Percentiles rank a stretch among this genome's conserved stretches.
phyloP scores from a whole-genome alignment of 495 filamentous ascomycete species.

The Trichoderma asperelloides region DNA sequence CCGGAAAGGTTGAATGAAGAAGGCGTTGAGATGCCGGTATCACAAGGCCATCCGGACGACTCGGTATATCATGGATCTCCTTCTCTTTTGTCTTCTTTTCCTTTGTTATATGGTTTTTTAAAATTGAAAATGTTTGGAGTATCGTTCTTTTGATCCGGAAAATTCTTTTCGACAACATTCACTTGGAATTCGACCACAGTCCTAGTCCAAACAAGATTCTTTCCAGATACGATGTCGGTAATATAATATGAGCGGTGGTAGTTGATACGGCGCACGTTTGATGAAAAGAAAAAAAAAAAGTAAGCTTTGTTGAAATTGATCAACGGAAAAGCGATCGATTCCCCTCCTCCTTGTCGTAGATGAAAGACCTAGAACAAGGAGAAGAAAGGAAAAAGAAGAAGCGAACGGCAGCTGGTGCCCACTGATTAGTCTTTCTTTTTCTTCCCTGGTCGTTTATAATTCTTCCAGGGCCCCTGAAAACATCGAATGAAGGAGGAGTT shows the following conservation, averaged over 20 bases:
- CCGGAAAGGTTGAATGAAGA: not conserved
- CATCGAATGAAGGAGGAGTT: not conserved
- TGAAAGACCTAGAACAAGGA: not conserved
- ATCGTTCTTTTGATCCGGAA: not conserved
- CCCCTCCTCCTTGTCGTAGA: not conserved
- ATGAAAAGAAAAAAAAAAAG: not conserved
- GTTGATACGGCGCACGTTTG: not conserved
- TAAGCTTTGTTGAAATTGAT: too few species aligned
- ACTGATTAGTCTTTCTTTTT: not conserved
- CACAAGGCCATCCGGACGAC: not conserved
- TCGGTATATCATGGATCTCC: not conserved
- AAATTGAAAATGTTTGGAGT: not conserved
- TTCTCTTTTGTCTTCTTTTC: not conserved
- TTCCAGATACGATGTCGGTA: not conserved
- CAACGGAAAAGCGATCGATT: not conserved
- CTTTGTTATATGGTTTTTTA: not conserved
- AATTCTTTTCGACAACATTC: not conserved
- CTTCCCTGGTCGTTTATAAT: not conserved
- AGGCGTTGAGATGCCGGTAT: not conserved
- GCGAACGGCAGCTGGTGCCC: slow-evolving; percentile 6
- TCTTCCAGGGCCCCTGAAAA: not conserved
- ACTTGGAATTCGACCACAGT: not conserved
- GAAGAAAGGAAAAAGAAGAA: not conserved
- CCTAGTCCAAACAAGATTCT: not conserved
- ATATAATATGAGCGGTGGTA: not conserved